Percentiles rank a stretch among this genome's conserved stretches.
These are phyloP conservation scores for Geranomyces variabilis DNA, from an alignment of 192 early-diverging fungal species.

Conservation along the genomic window DNA sequence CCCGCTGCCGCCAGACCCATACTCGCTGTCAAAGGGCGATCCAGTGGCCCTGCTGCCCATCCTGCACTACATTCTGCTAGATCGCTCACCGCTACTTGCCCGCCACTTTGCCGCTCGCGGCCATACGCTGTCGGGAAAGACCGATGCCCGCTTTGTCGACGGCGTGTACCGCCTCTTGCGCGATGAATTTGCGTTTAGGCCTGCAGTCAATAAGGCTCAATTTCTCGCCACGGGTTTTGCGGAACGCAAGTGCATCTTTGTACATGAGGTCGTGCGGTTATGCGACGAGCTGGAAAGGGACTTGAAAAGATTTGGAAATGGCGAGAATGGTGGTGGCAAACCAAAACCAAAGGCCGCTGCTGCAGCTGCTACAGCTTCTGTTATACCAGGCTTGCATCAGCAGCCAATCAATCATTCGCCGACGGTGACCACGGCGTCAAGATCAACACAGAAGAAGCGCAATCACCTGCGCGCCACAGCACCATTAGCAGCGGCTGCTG, in stretches of 20 bases:
- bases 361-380: neutral
- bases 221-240: conserved; percentile 56
- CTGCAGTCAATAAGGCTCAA: conserved; percentile 50
- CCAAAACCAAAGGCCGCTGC: neutral
- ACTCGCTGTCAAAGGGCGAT: conserved; percentile 44
- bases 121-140: conserved; percentile 56
- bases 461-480: neutral
- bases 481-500: too few species aligned
- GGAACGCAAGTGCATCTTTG: conserved; percentile 51
- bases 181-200: conserved; percentile 60
- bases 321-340: neutral
- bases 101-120: conserved; percentile 39
- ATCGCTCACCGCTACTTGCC: conserved; percentile 46
- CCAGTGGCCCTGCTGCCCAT: conserved; percentile 56
- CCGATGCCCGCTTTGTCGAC: conserved; percentile 58
- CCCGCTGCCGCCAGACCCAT: conserved; percentile 36
- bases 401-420: neutral
- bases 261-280: conserved; percentile 40
- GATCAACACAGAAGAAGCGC: neutral
- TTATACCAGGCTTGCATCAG: neutral
- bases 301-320: neutral
- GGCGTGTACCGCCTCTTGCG: conserved; percentile 47
- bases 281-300: neutral
- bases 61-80: conserved; percentile 60
- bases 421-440: neutral